These are phyloP conservation scores for Marchantia polymorpha DNA, from an alignment of 225 moss, liverwort and hornwort genomes.

Conservation along the genomic window DNA sequence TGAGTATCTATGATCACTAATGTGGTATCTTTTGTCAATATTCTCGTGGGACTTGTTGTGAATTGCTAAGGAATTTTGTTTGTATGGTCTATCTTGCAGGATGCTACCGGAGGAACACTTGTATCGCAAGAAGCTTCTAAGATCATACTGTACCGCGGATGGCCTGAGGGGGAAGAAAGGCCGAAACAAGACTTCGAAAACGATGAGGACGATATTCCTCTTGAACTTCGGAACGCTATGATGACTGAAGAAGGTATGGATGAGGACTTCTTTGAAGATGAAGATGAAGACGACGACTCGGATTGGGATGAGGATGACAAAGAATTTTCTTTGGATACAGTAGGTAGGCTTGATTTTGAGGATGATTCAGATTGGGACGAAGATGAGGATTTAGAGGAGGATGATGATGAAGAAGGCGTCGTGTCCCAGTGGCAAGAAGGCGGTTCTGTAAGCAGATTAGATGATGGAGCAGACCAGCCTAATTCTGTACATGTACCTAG, in stretches of 20 bases:
- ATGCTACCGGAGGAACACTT: slow-evolving; percentile 74
- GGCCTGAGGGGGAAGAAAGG: slow-evolving; percentile 72
- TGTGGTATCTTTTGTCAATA: no score
- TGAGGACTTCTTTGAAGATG: slow-evolving; percentile 27
- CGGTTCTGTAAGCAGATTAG: background rate
- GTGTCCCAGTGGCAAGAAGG: slow-evolving; percentile 12
- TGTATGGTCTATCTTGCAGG: slow-evolving; percentile 43
- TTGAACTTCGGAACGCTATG: slow-evolving; percentile 62
- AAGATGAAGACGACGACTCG: slow-evolving; percentile 36
- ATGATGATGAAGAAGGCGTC: background rate
- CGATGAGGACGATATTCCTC: slow-evolving; percentile 43
- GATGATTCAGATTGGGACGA: slow-evolving; percentile 16
- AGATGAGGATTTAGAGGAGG: slow-evolving; percentile 11
- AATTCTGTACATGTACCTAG: background rate
- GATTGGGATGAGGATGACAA: slow-evolving; percentile 46
- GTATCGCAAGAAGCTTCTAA: slow-evolving; percentile 86
- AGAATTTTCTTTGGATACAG: background rate
- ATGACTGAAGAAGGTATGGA: slow-evolving; percentile 49
- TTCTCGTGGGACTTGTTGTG: no score
- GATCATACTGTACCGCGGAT: slow-evolving; percentile 86
- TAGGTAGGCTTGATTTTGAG: background rate
- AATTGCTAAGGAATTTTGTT: no score
- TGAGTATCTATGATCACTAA: no score
- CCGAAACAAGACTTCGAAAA: slow-evolving; percentile 47
- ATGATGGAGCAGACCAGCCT: background rate